phyloP scores from a whole-genome alignment of 495 filamentous ascomycete species.

The Xylaria cubensis region DNA sequence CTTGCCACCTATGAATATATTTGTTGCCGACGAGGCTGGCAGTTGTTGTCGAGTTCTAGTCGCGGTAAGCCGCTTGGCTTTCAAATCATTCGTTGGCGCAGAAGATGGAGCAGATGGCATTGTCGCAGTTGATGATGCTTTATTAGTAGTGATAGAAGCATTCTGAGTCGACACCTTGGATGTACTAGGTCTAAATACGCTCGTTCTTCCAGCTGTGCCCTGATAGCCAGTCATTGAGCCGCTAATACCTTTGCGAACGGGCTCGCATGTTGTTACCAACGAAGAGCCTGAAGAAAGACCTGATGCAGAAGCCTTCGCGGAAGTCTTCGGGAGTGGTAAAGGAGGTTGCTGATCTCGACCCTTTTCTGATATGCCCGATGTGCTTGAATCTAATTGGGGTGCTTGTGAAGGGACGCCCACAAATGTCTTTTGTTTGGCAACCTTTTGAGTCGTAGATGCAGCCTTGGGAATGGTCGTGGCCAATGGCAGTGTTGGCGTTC shows the following conservation, averaged over 20 bases:
- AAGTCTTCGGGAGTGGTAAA: neutral
- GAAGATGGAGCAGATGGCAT: neutral
- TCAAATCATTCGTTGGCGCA: constrained; percentile 29
- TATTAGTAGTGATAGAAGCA: constrained; percentile 4
- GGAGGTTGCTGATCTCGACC: constrained; percentile 22
- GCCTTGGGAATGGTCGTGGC: neutral
- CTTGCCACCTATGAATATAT: constrained; percentile 37
- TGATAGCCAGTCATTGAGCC: constrained; percentile 40
- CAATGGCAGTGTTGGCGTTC: neutral
- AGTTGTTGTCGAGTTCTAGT: constrained; percentile 32
- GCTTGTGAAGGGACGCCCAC: neutral
- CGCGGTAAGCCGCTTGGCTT: constrained; percentile 32
- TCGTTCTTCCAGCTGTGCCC: constrained; percentile 39
- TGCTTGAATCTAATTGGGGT: neutral
- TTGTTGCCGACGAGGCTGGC: constrained; percentile 16
- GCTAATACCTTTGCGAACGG: constrained; percentile 12
- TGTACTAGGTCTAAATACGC: constrained; percentile 18
- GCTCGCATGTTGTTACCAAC: constrained; percentile 13
- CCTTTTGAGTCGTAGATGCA: neutral
- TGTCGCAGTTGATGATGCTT: constrained; percentile 22
- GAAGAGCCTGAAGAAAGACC: neutral
- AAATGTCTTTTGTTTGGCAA: constrained; percentile 24
- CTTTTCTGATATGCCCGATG: constrained; percentile 4
- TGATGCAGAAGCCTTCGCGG: constrained; percentile 9
- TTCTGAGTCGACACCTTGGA: neutral